Evolutionary conservation across 2,329 filamentous ascomycete species (phyloP).

Genomic region (Fusarium guadeloupense): DNA sequence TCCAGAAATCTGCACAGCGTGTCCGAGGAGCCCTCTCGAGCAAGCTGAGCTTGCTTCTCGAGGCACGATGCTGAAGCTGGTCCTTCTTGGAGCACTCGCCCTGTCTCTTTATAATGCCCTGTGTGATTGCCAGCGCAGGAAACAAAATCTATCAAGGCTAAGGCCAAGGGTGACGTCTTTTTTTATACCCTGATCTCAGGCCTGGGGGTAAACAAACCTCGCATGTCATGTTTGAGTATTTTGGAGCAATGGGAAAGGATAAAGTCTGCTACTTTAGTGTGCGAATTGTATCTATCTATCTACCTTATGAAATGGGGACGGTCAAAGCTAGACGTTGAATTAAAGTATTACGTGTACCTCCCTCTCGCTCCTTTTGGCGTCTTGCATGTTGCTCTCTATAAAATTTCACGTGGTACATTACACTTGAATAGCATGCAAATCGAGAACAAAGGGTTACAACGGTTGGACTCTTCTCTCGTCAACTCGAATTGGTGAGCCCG

Average conservation of each 20-base stretch:
- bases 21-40: conserved; percentile 24
- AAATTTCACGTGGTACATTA: background rate
- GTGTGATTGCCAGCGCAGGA: conserved; percentile 11
- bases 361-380: conserved; percentile 1
- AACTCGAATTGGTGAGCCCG: background rate
- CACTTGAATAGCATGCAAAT: background rate
- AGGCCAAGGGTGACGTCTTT: conserved; percentile 33
- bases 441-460: background rate
- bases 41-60: background rate
- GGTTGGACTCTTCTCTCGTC: background rate
- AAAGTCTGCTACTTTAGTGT: conserved; percentile 38
- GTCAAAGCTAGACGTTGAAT: conserved; percentile 35
- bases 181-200: conserved; percentile 41
- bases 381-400: conserved; percentile 4
- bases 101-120: conserved; percentile 22
- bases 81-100: background rate
- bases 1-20: conserved; percentile 31
- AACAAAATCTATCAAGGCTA: conserved; percentile 7
- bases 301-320: conserved; percentile 28
- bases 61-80: background rate
- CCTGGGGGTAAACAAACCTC: conserved; percentile 28
- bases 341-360: conserved; percentile 37
- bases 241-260: conserved; percentile 39
- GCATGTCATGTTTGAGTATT: conserved; percentile 39
- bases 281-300: conserved; percentile 38